phyloP scores from a whole-genome alignment of 2,329 filamentous ascomycete genomes.

The Podosphaera fusca region DNA sequence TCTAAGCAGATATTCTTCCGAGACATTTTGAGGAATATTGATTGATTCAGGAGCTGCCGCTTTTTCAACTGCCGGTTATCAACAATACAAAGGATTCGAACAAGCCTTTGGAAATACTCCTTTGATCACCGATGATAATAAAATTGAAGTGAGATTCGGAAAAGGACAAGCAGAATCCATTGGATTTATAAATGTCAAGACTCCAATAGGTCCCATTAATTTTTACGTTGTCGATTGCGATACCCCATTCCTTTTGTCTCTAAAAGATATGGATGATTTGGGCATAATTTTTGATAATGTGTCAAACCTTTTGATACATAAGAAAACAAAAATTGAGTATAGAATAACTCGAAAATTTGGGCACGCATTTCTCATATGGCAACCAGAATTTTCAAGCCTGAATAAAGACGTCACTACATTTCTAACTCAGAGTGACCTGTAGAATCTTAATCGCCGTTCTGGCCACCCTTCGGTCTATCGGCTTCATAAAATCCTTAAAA shows the following conservation, averaged over 20 bases:
- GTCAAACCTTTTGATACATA: neutral
- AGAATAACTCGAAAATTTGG: neutral
- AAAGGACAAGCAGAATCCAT: neutral
- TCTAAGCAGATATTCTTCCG: neutral
- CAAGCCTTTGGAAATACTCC: neutral
- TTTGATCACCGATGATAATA: neutral
- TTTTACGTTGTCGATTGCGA: neutral
- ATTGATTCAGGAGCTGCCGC: neutral
- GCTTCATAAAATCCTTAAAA: neutral
- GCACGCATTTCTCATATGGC: neutral
- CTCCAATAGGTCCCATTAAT: neutral
- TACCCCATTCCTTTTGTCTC: neutral
- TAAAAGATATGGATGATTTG: neutral
- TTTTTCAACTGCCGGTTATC: neutral
- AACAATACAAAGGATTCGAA: neutral
- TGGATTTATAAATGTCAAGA: neutral
- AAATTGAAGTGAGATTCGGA: constrained; percentile 1
- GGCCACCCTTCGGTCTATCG: neutral
- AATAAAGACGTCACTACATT: neutral
- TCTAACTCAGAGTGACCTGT: neutral
- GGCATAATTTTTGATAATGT: neutral
- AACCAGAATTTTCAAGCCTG: neutral
- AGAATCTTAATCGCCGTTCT: neutral
- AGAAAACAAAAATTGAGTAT: neutral
- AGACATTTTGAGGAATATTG: neutral